These are phyloP conservation scores for Cupressus sempervirens DNA, from an alignment of 75 land plant genomes.

Conservation along the genomic window DNA sequence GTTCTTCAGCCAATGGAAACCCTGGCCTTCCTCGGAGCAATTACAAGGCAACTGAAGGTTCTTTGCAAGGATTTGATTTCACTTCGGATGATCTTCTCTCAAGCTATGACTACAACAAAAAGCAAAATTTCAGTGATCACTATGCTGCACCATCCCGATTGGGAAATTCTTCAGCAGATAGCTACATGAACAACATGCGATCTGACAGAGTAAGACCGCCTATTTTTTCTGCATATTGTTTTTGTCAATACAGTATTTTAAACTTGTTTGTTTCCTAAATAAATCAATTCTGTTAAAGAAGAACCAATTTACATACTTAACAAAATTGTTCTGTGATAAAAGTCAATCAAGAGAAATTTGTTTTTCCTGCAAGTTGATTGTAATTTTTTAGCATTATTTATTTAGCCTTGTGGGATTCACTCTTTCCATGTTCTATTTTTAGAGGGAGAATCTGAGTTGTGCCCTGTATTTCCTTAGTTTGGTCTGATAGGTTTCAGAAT, in stretches of 20 bases:
- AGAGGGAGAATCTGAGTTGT: background rate
- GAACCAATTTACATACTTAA: background rate
- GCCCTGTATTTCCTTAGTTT: background rate
- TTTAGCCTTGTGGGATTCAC: background rate
- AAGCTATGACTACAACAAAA: slow-evolving; percentile 1
- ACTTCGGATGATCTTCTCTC: slow-evolving; percentile 6
- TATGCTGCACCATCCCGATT: slow-evolving; percentile 5
- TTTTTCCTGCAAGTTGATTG: background rate
- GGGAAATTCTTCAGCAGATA: background rate
- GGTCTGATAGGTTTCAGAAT: background rate
- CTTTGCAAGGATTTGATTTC: slow-evolving; percentile 2
- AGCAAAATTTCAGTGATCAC: slow-evolving; percentile 5
- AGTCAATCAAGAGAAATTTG: background rate
- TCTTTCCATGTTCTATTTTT: background rate
- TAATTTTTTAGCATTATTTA: background rate
- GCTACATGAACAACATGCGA: background rate
- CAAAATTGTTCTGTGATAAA: background rate
- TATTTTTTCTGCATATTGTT: background rate
- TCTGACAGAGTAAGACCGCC: slow-evolving; percentile 4
- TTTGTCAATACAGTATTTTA: background rate
- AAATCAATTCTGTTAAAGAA: background rate
- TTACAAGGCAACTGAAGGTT: slow-evolving; percentile 10
- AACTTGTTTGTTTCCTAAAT: background rate
- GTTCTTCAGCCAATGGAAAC: slow-evolving; percentile 3
- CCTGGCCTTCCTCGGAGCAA: background rate